Conservation (phyloP, 2,329 filamentous ascomycete species). For the Ophiostoma fasciatum region DNA sequence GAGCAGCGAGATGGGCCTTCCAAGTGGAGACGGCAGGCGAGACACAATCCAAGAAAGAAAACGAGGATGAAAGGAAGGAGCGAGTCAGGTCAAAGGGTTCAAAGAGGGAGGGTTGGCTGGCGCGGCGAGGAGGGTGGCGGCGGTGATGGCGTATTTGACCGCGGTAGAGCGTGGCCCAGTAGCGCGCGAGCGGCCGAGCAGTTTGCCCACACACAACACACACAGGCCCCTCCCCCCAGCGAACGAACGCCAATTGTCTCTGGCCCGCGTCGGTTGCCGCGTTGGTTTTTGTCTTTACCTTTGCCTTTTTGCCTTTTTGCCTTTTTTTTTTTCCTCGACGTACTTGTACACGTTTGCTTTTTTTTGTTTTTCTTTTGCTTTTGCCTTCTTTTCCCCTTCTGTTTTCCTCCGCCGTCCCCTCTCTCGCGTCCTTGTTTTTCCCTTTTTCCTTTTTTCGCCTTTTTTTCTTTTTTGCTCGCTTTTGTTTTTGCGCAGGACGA, state of each 20-base stretch:
- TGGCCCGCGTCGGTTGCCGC: no score
- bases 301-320: no score
- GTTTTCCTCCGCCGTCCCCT: no score
- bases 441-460: slow-evolving; percentile 2
- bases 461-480: slow-evolving; percentile 3
- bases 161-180: slow-evolving; percentile 14
- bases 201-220: no score
- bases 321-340: no score
- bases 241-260: no score
- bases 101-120: not conserved
- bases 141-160: slow-evolving; percentile 23
- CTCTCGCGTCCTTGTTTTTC: not conserved
- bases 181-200: slow-evolving; percentile 16
- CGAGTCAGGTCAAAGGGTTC: slow-evolving; percentile 2
- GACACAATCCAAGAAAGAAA: not conserved
- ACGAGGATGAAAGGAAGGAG: slow-evolving; percentile 9
- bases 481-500: slow-evolving; percentile 5
- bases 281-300: no score
- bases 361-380: not conserved
- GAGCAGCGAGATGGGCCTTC: no score
- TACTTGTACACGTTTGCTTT: no score
- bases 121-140: slow-evolving; percentile 17
- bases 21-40: slow-evolving; percentile 1
- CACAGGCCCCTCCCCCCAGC: no score
- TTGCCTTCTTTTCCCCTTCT: slow-evolving; percentile 6